These are phyloP conservation scores for Truncatella angustata DNA, from an alignment of 2,329 filamentous ascomycete species.

Conservation along the genomic window DNA sequence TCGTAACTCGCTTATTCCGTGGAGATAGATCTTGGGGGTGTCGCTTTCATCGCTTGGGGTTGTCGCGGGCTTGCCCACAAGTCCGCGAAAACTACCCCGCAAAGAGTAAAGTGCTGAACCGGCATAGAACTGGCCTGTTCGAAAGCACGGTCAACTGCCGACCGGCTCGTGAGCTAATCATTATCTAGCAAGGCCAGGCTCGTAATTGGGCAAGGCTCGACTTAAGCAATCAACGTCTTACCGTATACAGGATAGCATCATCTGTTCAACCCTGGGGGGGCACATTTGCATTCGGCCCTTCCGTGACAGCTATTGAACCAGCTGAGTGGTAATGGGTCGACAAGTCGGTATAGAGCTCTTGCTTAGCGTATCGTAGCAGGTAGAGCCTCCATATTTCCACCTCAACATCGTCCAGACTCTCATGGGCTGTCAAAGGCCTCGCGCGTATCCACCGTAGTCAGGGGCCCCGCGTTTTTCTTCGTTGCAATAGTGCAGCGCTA, in stretches of 20 bases:
- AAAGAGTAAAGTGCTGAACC: neutral
- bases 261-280: neutral
- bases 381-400: neutral
- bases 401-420: neutral
- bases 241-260: neutral
- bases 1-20: neutral
- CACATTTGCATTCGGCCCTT: constrained; percentile 6
- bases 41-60: neutral
- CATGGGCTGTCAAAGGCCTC: neutral
- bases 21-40: too few relatives aligned
- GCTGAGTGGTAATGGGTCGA: constrained; percentile 4
- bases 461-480: constrained; percentile 10
- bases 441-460: constrained; percentile 1
- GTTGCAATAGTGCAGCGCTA: constrained; percentile 2
- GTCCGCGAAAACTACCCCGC: neutral
- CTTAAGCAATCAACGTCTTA: neutral
- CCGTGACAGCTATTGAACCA: neutral
- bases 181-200: too few relatives aligned
- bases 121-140: neutral
- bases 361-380: neutral
- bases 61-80: neutral
- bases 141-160: constrained; percentile 3
- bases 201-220: neutral
- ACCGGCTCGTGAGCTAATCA: neutral
- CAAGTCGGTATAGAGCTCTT: neutral